These are phyloP conservation scores for Casuarina cunninghamiana DNA, from an alignment of 306 rosid genomes.

Conservation along the genomic window DNA sequence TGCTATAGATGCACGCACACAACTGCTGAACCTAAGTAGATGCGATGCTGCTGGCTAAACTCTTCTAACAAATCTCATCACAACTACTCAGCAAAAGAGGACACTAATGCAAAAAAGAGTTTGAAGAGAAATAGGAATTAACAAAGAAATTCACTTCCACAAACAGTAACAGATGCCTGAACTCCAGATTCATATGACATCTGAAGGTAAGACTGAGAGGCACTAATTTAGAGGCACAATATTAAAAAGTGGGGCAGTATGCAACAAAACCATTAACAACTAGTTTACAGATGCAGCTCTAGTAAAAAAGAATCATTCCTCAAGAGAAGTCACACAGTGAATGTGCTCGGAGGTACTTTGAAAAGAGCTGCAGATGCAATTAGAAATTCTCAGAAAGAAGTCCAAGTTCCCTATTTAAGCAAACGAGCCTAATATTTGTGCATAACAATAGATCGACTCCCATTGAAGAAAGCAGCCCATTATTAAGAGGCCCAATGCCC, in stretches of 20 bases:
- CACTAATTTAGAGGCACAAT: neutral
- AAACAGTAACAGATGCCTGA: neutral
- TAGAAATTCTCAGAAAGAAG: neutral
- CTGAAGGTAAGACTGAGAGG: neutral
- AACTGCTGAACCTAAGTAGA: slow-evolving; percentile 12
- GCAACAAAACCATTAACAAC: neutral
- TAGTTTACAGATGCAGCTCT: neutral
- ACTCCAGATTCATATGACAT: neutral
- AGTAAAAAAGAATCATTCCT: neutral
- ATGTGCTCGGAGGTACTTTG: neutral
- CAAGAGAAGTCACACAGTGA: neutral
- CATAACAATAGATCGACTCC: neutral
- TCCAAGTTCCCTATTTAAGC: neutral
- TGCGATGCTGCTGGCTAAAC: slow-evolving; percentile 12
- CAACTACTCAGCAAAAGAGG: neutral
- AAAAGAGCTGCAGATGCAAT: neutral
- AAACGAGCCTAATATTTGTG: neutral
- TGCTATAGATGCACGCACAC: neutral
- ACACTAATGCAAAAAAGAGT: neutral
- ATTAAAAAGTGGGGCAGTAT: neutral
- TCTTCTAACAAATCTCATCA: slow-evolving; percentile 22
- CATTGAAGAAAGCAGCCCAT: neutral
- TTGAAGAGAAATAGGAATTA: neutral
- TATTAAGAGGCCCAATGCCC: neutral
- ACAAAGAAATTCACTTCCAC: neutral